Percentiles rank a stretch among this genome's conserved stretches.
Conservation (phyloP, 768 basidiomycete genomes). For the Tylopilus vinaceipallidus region DNA sequence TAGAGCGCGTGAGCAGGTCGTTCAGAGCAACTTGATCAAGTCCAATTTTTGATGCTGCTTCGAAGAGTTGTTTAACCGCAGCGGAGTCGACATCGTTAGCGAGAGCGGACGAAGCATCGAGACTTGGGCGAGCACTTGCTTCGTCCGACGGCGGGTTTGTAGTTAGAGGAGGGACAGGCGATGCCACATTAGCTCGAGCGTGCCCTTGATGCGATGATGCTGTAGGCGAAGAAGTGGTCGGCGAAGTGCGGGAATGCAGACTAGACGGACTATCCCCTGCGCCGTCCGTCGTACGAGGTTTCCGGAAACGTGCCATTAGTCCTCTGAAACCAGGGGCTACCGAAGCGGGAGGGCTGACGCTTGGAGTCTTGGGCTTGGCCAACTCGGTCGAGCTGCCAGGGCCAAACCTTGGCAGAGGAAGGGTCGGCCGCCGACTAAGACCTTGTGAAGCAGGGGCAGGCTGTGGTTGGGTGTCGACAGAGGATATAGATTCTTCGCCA, state of each 20-base stretch:
- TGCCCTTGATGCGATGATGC: conserved; percentile 34
- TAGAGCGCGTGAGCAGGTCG: conserved; percentile 69
- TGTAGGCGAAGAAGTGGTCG: conserved; percentile 36
- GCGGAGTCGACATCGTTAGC: conserved; percentile 39
- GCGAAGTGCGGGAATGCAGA: conserved; percentile 29
- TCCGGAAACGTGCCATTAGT: conserved; percentile 77
- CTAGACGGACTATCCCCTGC: conserved; percentile 31
- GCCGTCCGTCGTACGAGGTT: conserved; percentile 29
- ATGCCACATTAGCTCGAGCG: conserved; percentile 30
- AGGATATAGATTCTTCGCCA: conserved; percentile 50
- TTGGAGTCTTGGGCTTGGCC: conserved; percentile 51
- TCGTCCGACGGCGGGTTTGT: conserved; percentile 11
- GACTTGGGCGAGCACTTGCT: conserved; percentile 18
- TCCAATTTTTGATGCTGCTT: conserved; percentile 72
- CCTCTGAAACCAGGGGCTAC: conserved; percentile 74
- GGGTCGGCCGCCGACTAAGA: conserved; percentile 44
- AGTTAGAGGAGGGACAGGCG: conserved; percentile 20
- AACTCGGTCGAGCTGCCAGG: conserved; percentile 45
- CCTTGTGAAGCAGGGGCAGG: conserved; percentile 29
- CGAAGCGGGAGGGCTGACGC: conserved; percentile 65
- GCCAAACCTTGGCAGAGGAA: conserved; percentile 45
- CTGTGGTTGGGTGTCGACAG: conserved; percentile 43
- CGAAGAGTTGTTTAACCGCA: conserved; percentile 70
- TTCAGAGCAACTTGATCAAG: conserved; percentile 70
- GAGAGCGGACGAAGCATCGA: conserved; percentile 25